Conservation (phyloP, 805 yeast species). For the Zygotorulaspora sp. region DNA sequence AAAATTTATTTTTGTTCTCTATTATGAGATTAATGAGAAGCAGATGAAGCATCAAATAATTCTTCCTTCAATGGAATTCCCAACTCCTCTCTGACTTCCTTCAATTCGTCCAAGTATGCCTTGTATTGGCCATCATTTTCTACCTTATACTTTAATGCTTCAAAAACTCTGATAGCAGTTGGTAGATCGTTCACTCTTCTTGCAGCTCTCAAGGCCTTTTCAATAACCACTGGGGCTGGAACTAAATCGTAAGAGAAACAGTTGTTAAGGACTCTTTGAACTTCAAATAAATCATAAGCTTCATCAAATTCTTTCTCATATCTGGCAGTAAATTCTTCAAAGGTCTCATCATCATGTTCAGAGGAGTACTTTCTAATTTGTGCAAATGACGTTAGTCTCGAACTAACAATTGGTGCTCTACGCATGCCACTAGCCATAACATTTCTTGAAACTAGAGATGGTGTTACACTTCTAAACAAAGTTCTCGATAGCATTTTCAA, state of each 20-base stretch:
- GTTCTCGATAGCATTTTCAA: conserved; percentile 26
- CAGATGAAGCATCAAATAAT: conserved; percentile 45
- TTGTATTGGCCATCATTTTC: conserved; percentile 90
- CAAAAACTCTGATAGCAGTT: conserved; percentile 97
- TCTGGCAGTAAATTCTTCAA: conserved; percentile 87
- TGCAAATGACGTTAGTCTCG: conserved; percentile 15
- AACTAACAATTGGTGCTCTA: conserved; percentile 8
- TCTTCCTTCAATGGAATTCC: conserved; percentile 93
- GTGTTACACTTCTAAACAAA: conserved; percentile 7
- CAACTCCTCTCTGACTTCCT: conserved; percentile 84
- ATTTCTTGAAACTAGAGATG: conserved; percentile 8
- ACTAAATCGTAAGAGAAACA: conserved; percentile 98
- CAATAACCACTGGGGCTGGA: conserved; percentile 94
- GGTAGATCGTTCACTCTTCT: conserved; percentile 99
- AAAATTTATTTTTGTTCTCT: no score
- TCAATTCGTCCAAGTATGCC: conserved; percentile 92
- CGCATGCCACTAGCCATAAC: conserved; percentile 4
- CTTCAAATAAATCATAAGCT: conserved; percentile 83
- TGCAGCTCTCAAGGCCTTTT: conserved; percentile 93
- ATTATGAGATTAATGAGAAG: conserved; percentile 10
- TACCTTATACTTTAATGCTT: conserved; percentile 93
- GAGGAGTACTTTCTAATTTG: conserved; percentile 66
- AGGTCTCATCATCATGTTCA: conserved; percentile 84
- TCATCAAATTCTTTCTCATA: conserved; percentile 95
- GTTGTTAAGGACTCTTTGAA: conserved; percentile 92